Conservation (phyloP, 2,329 filamentous ascomycete species). For the Celoporthe dispersa region DNA sequence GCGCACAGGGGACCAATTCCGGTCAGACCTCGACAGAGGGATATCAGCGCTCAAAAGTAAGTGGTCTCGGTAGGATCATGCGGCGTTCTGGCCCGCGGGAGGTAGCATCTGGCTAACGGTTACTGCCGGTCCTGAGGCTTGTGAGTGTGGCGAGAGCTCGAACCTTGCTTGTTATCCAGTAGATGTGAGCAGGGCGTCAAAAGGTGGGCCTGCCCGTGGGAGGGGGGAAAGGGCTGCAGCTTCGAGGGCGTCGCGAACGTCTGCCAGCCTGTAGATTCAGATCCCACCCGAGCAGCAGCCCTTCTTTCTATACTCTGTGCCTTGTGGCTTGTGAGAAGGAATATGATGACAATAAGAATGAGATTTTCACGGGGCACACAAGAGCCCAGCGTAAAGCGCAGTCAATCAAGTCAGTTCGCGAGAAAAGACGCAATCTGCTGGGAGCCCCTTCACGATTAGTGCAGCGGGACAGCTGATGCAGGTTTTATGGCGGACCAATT, state of each 20-base stretch:
- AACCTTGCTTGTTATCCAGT: not conserved
- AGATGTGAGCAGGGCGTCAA: not conserved
- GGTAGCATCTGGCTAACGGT: constrained; percentile 25
- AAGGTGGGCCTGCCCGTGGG: constrained; percentile 5
- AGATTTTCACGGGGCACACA: not conserved
- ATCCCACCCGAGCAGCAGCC: not conserved
- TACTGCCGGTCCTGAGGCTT: constrained; percentile 27
- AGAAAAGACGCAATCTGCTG: too few species aligned
- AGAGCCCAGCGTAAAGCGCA: not conserved
- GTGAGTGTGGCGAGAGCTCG: constrained; percentile 28
- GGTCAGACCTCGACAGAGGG: not conserved
- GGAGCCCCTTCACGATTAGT: too few species aligned
- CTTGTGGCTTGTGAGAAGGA: not conserved
- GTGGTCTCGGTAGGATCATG: constrained; percentile 7
- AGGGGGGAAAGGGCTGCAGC: not conserved
- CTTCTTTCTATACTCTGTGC: not conserved
- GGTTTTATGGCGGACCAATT: constrained; percentile 6
- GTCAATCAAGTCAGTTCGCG: too few species aligned
- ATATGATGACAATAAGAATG: not conserved
- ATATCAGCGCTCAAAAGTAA: constrained; percentile 2
- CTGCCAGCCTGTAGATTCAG: not conserved
- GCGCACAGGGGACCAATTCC: constrained; percentile 9
- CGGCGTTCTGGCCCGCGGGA: constrained; percentile 24
- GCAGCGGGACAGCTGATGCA: not conserved
- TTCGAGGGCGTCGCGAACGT: not conserved